These are phyloP conservation scores for Pseudogymnoascus sp. DNA, from an alignment of 2,329 filamentous ascomycete genomes.

Conservation along the genomic window DNA sequence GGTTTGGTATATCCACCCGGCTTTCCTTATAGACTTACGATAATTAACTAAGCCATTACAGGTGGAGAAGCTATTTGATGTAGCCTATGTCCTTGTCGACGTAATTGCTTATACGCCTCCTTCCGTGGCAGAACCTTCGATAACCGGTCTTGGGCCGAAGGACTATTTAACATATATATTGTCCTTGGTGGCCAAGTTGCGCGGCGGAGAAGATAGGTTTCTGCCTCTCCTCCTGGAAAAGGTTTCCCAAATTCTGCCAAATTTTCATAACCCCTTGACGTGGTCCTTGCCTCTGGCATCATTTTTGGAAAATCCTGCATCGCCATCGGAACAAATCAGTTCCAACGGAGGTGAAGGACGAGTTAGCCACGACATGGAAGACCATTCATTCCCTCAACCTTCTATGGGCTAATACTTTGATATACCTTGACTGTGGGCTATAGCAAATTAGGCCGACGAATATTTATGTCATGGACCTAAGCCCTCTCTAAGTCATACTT, in stretches of 20 bases:
- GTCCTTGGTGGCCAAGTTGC: slow-evolving; percentile 1
- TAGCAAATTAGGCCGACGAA: no score
- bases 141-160: background rate
- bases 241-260: background rate
- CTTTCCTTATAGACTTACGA: background rate
- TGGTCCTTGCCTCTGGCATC: background rate
- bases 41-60: background rate
- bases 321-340: background rate
- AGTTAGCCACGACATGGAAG: background rate
- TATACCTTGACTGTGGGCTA: background rate
- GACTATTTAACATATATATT: slow-evolving; percentile 1
- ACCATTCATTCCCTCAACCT: background rate
- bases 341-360: background rate
- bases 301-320: background rate
- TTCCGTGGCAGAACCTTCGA: background rate
- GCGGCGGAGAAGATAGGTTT: slow-evolving; percentile 3
- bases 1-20: slow-evolving; percentile 21
- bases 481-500: no score
- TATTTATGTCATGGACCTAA: no score
- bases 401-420: background rate
- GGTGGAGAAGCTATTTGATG: background rate
- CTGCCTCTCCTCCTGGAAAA: background rate
- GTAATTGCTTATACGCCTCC: slow-evolving; percentile 2
- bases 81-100: background rate
- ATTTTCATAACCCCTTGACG: background rate